Evolutionary conservation across 1,284 basidiomycete species (phyloP), one percentile per base, ranked within the genome.

Genomic region (Sparassis latifolia): DNA sequence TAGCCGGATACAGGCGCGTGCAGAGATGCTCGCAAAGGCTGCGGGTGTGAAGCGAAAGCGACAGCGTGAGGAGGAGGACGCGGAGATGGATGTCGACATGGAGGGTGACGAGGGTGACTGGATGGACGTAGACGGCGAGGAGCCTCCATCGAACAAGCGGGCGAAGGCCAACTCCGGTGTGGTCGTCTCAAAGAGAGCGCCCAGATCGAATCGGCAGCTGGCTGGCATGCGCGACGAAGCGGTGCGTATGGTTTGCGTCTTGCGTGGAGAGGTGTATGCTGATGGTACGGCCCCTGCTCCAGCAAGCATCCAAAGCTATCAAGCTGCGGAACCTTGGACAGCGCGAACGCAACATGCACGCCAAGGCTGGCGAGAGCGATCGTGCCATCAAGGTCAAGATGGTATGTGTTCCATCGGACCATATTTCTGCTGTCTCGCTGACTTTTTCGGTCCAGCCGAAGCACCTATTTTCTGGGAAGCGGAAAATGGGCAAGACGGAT

Each of bases 341-440:
- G 67, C 78, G 94, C 58, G 80, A 79, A 55, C 87, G 91, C 54
- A 94, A 95, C 67, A 83, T 84, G 75, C 76, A 86, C 42, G 94
- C 92, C 30, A 91, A 87, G 66, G 93, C 92, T 42, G 90, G 89
- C 56, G 94, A 97, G 75, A 77, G 80, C 51, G 94, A 97, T 73
- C 84, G 92, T 55, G 75, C 77, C 10, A 91, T 91, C 72, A 78
- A 74, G 64, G 75, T 74, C 57, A 90, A 89, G 78, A 89, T 87
- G 86, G 89, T 89, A 45, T 7, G 76, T 68, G 65, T 7, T 56
- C 61, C 48, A 0, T 50, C 12, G 27, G 9, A 38, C n/a, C 35
- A 38, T 38, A 38, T 43, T 20, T 33, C 33, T 33, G 2, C 31
- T 5, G 5, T 31, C 39, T 7, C n/a, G 35, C 35, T 38, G 35